Evolutionary conservation across 257 asterid genomes (phyloP).

Genomic region (Pogostemon cablin): DNA sequence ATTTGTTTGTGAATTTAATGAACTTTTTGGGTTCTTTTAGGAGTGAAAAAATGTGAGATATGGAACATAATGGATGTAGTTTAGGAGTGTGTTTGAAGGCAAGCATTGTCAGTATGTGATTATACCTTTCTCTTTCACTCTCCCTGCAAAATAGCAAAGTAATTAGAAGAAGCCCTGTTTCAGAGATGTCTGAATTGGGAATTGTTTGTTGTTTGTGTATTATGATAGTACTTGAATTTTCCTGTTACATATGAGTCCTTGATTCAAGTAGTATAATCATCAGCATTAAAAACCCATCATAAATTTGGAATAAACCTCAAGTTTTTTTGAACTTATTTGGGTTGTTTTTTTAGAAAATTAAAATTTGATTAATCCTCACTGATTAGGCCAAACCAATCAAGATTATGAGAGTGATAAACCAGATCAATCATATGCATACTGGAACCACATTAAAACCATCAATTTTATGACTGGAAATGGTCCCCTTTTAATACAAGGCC

Average conservation of each 20-base stretch:
- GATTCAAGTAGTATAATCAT: conserved; percentile 3
- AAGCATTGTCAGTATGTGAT: conserved; percentile 6
- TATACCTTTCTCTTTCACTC: not conserved
- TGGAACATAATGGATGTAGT: not conserved
- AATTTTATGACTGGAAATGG: conserved; percentile 32
- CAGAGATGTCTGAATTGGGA: too few species aligned
- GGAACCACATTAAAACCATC: conserved; percentile 29
- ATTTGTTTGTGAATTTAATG: not conserved
- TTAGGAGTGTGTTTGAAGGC: conserved; percentile 22
- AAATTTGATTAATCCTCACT: not conserved
- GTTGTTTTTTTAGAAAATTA: not conserved
- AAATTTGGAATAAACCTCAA: not conserved
- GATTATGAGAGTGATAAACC: not conserved
- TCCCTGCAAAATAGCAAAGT: not conserved
- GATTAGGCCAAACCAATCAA: conserved; percentile 18
- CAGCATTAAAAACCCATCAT: conserved; percentile 6
- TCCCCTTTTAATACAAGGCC: conserved; percentile 43
- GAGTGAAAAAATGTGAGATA: not conserved
- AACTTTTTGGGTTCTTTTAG: not conserved
- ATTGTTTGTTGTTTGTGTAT: too few species aligned
- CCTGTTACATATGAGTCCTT: not conserved
- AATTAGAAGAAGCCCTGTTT: too few species aligned
- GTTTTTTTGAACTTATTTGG: not conserved
- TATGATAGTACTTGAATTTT: too few species aligned
- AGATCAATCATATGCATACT: not conserved